phyloP scores from a whole-genome alignment of 441 rosid genomes.

The Pelargonium myrrhifolium region DNA sequence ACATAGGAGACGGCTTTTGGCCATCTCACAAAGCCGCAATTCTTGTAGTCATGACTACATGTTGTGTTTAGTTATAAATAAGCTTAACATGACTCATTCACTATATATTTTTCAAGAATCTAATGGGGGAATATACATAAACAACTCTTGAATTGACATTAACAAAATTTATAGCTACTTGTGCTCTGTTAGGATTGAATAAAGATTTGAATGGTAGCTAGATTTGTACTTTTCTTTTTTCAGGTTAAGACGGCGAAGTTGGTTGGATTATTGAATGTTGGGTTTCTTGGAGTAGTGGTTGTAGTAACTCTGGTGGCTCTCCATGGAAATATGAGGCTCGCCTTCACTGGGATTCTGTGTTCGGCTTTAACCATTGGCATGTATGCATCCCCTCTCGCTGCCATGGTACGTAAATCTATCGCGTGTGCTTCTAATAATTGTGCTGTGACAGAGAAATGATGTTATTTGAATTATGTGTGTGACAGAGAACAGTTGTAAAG shows the following conservation, averaged over 20 bases:
- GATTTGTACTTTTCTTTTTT: background rate
- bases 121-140: too few relatives aligned
- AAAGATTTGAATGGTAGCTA: too few relatives aligned
- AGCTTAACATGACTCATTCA: too few relatives aligned
- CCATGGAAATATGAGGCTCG: slow-evolving; percentile 29
- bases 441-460: background rate
- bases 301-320: slow-evolving; percentile 38
- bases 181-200: too few relatives aligned
- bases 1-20: too few relatives aligned
- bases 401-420: slow-evolving; percentile 30
- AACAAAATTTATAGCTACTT: too few relatives aligned
- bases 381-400: slow-evolving; percentile 50
- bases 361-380: slow-evolving; percentile 41
- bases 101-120: too few relatives aligned
- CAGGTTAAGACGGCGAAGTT: slow-evolving; percentile 37
- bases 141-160: too few relatives aligned
- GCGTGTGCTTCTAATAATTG: background rate
- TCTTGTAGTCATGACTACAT: too few relatives aligned
- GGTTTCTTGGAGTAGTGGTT: slow-evolving; percentile 36
- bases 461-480: background rate
- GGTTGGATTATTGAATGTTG: slow-evolving; percentile 32
- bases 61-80: too few relatives aligned
- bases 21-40: too few relatives aligned
- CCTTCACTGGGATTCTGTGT: slow-evolving; percentile 43
- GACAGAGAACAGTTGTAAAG: slow-evolving; percentile 61